Conservation (phyloP, 2,329 filamentous ascomycete species). For the Apiospora saccharicola region DNA sequence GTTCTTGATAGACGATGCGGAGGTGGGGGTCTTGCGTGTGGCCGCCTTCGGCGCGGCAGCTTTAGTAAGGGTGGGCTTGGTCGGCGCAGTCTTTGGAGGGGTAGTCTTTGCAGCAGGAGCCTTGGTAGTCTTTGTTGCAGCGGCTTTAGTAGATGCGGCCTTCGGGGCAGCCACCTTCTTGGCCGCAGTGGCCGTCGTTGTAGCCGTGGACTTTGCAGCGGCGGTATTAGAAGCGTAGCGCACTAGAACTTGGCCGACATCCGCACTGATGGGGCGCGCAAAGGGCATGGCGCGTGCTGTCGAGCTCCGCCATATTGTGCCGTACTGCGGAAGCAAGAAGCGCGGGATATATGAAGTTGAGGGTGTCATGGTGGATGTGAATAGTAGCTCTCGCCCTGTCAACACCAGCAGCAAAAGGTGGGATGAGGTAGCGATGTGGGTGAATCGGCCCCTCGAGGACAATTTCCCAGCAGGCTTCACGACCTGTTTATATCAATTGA, state of each 20-base stretch:
- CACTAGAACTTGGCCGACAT: constrained; percentile 41
- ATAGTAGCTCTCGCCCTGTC: background rate
- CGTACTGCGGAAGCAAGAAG: constrained; percentile 71
- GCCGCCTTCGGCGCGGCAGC: constrained; percentile 26
- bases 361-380: constrained; percentile 47
- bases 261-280: constrained; percentile 36
- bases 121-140: constrained; percentile 44
- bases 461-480: constrained; percentile 1
- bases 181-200: constrained; percentile 46
- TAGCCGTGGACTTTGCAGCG: constrained; percentile 28
- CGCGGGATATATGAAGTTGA: constrained; percentile 65
- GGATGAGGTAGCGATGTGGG: background rate
- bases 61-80: constrained; percentile 32
- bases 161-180: constrained; percentile 53
- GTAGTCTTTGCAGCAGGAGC: constrained; percentile 30
- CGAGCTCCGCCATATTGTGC: constrained; percentile 59
- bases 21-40: constrained; percentile 26
- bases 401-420: background rate
- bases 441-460: constrained; percentile 2
- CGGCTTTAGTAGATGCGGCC: constrained; percentile 53
- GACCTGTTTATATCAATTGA: constrained; percentile 17
- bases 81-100: constrained; percentile 30
- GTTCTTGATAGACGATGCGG: constrained; percentile 21
- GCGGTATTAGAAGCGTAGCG: constrained; percentile 46
- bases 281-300: constrained; percentile 42